Percentiles rank a stretch among this genome's conserved stretches.
Conservation (phyloP, 2,329 filamentous ascomycete species). For the Mycosphaerella sp. region DNA sequence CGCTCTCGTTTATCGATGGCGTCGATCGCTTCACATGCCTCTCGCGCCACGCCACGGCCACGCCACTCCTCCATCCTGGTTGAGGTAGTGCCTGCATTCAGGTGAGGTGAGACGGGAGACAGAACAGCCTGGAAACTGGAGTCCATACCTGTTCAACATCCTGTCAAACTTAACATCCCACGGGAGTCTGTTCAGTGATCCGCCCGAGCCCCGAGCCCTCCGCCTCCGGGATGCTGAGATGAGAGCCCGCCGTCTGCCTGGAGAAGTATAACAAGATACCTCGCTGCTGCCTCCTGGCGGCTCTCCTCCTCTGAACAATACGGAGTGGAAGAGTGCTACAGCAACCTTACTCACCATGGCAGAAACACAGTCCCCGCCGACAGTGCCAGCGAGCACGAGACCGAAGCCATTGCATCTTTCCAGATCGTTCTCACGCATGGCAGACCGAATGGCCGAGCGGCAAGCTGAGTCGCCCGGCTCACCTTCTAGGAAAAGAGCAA, state of each 20-base stretch:
- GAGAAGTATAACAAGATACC: neutral
- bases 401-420: slow-evolving; percentile 38
- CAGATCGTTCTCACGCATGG: slow-evolving; percentile 47
- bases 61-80: too few species aligned
- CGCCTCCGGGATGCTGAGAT: slow-evolving; percentile 2
- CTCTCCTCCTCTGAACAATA: neutral
- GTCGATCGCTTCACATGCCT: too few species aligned
- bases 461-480: slow-evolving; percentile 33
- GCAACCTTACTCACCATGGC: slow-evolving; percentile 5
- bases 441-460: slow-evolving; percentile 38
- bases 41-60: too few species aligned
- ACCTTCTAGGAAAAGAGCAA: slow-evolving; percentile 39
- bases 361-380: slow-evolving; percentile 10
- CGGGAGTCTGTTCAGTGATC: too few species aligned
- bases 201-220: neutral
- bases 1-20: too few species aligned
- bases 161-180: too few species aligned
- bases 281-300: neutral
- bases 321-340: neutral
- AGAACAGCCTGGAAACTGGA: too few species aligned
- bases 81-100: too few species aligned
- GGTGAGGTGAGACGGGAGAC: too few species aligned
- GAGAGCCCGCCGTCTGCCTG: slow-evolving; percentile 9
- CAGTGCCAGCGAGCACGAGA: slow-evolving; percentile 12
- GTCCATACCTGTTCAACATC: too few species aligned